phyloP scores from a whole-genome alignment of 306 rosid species.

The Ormosia semicastrata region DNA sequence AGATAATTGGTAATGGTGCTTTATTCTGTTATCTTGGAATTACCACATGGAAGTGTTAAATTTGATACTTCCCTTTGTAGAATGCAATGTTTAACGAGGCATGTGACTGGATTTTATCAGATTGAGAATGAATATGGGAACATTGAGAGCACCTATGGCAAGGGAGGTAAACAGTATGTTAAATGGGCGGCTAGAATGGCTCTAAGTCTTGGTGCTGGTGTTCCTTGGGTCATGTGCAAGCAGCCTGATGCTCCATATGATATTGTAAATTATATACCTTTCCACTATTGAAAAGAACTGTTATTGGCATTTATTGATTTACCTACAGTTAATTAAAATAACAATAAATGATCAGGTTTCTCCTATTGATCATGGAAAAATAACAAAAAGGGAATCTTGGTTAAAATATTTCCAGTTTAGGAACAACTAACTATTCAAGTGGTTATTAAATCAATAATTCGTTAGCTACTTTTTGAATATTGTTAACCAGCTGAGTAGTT shows the following conservation, averaged over 20 bases:
- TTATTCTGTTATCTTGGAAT: constrained; percentile 15
- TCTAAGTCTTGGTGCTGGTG: constrained; percentile 84
- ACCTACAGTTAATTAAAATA: constrained; percentile 14
- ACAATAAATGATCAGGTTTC: constrained; percentile 6
- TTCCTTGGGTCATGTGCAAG: constrained; percentile 99
- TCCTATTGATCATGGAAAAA: constrained; percentile 6
- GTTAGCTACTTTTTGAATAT: neutral
- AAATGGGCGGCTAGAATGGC: constrained; percentile 98
- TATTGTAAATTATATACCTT: constrained; percentile 54
- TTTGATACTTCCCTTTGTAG: constrained; percentile 14
- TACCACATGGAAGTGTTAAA: constrained; percentile 7
- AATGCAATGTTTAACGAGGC: constrained; percentile 29
- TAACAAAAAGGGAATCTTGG: neutral
- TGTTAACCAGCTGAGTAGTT: neutral
- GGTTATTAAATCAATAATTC: constrained; percentile 4
- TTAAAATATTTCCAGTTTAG: neutral
- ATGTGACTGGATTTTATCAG: constrained; percentile 51
- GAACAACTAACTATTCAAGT: neutral
- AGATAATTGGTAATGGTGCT: constrained; percentile 10
- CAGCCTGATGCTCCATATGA: constrained; percentile 87
- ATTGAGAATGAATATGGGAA: constrained; percentile 98
- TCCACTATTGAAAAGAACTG: constrained; percentile 15
- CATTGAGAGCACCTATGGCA: constrained; percentile 72
- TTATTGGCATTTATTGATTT: neutral
- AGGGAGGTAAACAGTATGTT: constrained; percentile 76